Base-by-base conservation (phyloP, 192 early-diverging fungal genomes). In the Phycomyces nitens region DNA sequence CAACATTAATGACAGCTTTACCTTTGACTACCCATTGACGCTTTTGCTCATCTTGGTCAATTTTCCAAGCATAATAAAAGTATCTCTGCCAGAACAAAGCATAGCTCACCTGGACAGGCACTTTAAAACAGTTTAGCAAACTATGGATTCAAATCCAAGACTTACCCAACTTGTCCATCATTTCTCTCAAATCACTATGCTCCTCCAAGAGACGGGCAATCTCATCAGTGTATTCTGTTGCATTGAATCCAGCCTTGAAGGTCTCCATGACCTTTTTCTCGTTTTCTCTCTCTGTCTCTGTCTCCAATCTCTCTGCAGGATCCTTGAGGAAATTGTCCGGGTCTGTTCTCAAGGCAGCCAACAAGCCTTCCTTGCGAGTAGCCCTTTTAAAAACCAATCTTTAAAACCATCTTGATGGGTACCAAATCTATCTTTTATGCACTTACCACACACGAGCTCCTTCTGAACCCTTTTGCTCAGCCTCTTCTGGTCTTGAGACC, bases 31-130 rank as follows among this genome's bases (percentile, higher is more conserved):
- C 70, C 56, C 76, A 62, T 56, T 76, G 53, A 22, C 77, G 77
- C 24, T 70, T 66, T 55, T 82, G 74, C 47, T 82, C 81, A 26
- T 80, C 81, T 51, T 82, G 78, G n/a, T 82, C 81, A 43, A 82
- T 76, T 41, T 80, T 75, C 56, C 66, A 80, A 2, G 72, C 49
- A 44, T 77, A 75, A 60, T 78, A 82, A 34, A 77, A 74, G 40
- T 82, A 82, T 23, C 81, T 70, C 8, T 64, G 71, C 81, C 81
- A 82, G 57, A 82, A 82, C 16, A 71, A 66, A 41, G 75, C 64
- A 21, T 82, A 79, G 7, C 68, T 66, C 10, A 82, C 76, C 16
- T 82, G 68, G 2, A 73, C 41, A 23, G 81, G 81, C 0, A 82
- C 81, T 80, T 23, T 47, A 60, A 53, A 53, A 43, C 0, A 34